phyloP scores from a whole-genome alignment of 208 protist genomes.

The Leishmania guyanensis region DNA sequence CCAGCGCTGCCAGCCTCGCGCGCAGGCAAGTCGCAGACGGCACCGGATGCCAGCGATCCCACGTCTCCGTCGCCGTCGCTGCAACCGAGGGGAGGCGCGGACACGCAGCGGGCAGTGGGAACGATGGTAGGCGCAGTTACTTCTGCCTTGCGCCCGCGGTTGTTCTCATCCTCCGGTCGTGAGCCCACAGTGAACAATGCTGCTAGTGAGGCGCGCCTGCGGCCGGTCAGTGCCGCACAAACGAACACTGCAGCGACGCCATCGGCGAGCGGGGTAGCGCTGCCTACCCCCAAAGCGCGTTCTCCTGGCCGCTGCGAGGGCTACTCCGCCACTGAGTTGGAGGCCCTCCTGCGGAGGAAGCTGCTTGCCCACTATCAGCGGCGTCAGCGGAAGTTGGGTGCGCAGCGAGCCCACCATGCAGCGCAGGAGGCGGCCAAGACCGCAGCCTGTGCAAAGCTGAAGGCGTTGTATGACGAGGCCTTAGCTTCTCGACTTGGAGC shows the following conservation, averaged over 20 bases:
- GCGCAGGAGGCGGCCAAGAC: slow-evolving; percentile 33
- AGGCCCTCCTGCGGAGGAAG: slow-evolving; percentile 52
- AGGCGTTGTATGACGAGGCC: slow-evolving; percentile 46
- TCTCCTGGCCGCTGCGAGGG: slow-evolving; percentile 26
- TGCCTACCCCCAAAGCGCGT: slow-evolving; percentile 8
- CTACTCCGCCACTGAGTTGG: slow-evolving; percentile 50
- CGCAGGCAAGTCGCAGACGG: neutral
- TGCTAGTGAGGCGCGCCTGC: slow-evolving; percentile 13
- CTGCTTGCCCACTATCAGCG: slow-evolving; percentile 46
- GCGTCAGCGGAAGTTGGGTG: slow-evolving; percentile 44
- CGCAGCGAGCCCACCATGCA: slow-evolving; percentile 30
- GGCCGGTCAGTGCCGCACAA: neutral
- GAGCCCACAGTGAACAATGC: neutral
- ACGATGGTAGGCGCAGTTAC: neutral
- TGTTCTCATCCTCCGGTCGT: slow-evolving; percentile 6
- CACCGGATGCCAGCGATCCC: neutral
- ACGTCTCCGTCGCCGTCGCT: neutral
- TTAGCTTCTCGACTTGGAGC: slow-evolving; percentile 22
- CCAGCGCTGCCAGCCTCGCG: neutral
- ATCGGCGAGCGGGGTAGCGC: neutral
- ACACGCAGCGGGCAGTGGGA: neutral
- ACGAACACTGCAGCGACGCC: neutral
- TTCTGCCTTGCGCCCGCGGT: neutral
- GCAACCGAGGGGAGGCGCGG: neutral
- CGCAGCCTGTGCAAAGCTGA: slow-evolving; percentile 39